phyloP scores from a whole-genome alignment of 768 basidiomycete species.

The Tulasnella sp. region DNA sequence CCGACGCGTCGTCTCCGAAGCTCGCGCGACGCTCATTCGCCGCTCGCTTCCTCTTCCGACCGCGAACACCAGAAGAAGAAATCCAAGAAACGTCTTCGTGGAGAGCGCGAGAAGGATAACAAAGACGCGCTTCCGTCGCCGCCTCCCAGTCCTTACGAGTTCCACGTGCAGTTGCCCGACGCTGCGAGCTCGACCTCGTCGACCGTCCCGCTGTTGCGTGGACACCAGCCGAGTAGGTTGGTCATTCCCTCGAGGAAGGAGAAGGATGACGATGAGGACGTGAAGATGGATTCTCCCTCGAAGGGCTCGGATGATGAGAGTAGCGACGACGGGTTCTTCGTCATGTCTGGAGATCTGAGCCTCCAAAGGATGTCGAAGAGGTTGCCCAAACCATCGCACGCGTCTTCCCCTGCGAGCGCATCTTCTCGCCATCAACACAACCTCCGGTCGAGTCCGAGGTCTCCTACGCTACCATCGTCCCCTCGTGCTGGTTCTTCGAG shows the following conservation, averaged over 20 bases:
- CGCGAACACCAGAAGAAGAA: background rate
- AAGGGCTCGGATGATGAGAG: background rate
- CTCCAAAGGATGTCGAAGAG: background rate
- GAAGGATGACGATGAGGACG: slow-evolving; percentile 1
- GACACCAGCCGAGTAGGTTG: background rate
- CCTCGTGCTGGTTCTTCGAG: background rate
- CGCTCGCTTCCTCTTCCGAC: background rate
- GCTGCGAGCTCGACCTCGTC: slow-evolving; percentile 5
- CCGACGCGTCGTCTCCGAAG: background rate
- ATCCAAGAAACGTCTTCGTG: slow-evolving; percentile 7
- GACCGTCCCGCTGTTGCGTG: background rate
- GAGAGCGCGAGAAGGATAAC: background rate
- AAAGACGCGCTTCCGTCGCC: slow-evolving; percentile 20
- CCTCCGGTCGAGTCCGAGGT: background rate
- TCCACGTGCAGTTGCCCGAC: background rate
- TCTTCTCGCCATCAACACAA: background rate
- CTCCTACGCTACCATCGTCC: background rate
- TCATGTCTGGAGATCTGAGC: slow-evolving; percentile 4
- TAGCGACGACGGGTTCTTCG: slow-evolving; percentile 9
- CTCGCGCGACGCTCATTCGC: background rate
- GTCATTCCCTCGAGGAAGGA: background rate
- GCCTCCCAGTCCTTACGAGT: slow-evolving; percentile 20
- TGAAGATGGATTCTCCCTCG: background rate
- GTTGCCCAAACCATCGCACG: background rate
- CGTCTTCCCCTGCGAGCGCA: background rate